Percentiles rank a stretch among this genome's conserved stretches.
Evolutionary conservation across 306 rosid species (phyloP).

Genomic region (Ormosia emarginata): DNA sequence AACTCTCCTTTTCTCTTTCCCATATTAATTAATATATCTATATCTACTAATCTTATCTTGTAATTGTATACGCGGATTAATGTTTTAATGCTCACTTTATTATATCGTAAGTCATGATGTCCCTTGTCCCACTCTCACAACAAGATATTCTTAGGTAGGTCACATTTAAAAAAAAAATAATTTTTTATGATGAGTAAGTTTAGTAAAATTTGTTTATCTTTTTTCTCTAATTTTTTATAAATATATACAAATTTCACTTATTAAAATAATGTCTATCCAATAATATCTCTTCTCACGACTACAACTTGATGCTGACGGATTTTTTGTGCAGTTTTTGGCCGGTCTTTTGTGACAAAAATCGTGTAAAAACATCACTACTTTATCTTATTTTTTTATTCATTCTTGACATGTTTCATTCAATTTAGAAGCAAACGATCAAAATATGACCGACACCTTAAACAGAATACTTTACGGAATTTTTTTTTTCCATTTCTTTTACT

Average conservation of each 20-base stretch:
- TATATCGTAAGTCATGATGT: background rate
- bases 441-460: background rate
- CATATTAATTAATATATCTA: background rate
- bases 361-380: background rate
- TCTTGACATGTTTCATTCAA: background rate
- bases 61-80: background rate
- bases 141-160: no score
- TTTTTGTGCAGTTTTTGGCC: slow-evolving; percentile 29
- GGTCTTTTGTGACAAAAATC: slow-evolving; percentile 14
- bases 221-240: no score
- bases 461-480: no score
- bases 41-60: background rate
- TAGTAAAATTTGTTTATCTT: no score
- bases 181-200: no score
- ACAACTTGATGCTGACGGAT: background rate
- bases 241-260: no score
- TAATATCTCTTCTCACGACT: no score
- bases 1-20: slow-evolving; percentile 30
- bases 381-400: background rate
- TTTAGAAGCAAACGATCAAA: background rate
- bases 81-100: background rate
- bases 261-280: no score
- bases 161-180: no score
- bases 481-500: background rate
- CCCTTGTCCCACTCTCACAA: background rate